Evolutionary conservation across 306 rosid species (phyloP), one percentile per base, ranked within the genome.

Genomic region (Acacia confusa): DNA sequence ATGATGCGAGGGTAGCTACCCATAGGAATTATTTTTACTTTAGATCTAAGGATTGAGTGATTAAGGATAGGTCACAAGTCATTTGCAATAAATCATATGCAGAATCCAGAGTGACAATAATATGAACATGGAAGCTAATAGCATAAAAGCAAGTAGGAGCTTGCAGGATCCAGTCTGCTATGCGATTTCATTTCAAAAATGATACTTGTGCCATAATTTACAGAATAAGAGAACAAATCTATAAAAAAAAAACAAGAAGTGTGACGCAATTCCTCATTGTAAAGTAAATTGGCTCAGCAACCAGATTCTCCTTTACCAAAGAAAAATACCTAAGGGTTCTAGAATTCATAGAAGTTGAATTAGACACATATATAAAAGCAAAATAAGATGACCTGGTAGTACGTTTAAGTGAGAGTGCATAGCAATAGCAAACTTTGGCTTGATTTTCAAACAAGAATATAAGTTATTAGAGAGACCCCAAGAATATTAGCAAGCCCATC

Each of bases 1-100:
- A 88, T 88, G 85, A 95, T 93, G 17, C 98, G 92, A 81, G 98
- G 99, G 81, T 93, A 95, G 92, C 99, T 95, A 53, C 98, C 98
- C 96, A 95, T 88, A 50, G 98, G 99, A 88, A 93, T 82, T 87
- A 95, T 95, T 88, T 95, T 95, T 85, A 93, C 91, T 68, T 92
- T 91, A 87, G 89, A 92, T 88, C 97, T 94, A 81, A 75, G 74
- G 44, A 84, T 72, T 75, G 69, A 81, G 0, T 43, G 83, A 88
- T 88, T 86, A 75, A 88, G 91, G 89, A 81, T n/a, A 73, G 38
- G 30, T n/a, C 71, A 40, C 47, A 40, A 48, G 1, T 47, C 75
- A 83, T 71, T 78, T 38, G n/a, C 78, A 63, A 75, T 17, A 71
- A 72, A 75, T 72, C 55, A 63, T 14, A 58, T 30, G 44, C 36